Percentiles rank a stretch among this genome's conserved stretches.
Conservation (phyloP, 2,329 filamentous ascomycete species). For the Nemania serpens region DNA sequence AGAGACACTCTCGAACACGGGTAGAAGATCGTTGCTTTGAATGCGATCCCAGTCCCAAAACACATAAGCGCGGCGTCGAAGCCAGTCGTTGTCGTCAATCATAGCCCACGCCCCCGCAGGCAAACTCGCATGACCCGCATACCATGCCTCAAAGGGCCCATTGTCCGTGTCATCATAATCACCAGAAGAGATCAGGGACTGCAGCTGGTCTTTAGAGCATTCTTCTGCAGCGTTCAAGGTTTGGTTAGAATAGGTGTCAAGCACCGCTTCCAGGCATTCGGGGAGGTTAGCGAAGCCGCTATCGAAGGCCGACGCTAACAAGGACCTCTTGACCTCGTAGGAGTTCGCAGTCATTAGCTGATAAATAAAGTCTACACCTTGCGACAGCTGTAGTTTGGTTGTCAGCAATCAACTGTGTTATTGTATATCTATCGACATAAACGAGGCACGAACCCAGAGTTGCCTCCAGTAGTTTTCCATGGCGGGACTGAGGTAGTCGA, state of each 20-base stretch:
- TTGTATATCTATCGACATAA: background rate
- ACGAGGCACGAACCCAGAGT: background rate
- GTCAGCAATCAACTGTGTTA: background rate
- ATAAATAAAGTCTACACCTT: background rate
- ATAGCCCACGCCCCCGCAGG: slow-evolving; percentile 13
- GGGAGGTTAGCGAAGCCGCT: background rate
- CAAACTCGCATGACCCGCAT: background rate
- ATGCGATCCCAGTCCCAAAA: slow-evolving; percentile 25
- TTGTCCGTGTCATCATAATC: background rate
- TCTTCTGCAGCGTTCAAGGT: background rate
- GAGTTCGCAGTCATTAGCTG: background rate
- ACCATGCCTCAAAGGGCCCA: background rate
- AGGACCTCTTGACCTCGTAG: background rate
- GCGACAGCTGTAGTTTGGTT: background rate
- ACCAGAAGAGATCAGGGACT: background rate
- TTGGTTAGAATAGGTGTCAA: background rate
- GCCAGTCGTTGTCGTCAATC: slow-evolving; percentile 8
- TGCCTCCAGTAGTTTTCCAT: background rate
- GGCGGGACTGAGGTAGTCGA: background rate
- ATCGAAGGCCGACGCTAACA: background rate
- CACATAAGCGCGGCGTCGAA: slow-evolving; percentile 23
- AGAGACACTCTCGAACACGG: background rate
- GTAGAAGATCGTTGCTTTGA: background rate
- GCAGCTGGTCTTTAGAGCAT: background rate
- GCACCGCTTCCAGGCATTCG: background rate